phyloP scores from a whole-genome alignment of 2,329 filamentous ascomycete genomes.

The Pseudogymnoascus sp. region DNA sequence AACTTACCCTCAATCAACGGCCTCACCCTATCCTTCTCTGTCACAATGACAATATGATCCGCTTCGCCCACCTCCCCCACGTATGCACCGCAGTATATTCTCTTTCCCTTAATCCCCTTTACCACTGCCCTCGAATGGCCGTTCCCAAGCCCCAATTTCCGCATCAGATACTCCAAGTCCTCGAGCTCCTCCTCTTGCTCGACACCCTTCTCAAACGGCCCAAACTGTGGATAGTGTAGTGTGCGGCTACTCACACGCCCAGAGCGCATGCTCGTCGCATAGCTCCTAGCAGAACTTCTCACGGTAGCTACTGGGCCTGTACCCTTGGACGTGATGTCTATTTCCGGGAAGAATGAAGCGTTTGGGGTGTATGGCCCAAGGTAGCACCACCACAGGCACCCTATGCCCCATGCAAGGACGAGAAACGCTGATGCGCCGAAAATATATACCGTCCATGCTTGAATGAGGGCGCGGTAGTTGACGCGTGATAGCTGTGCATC shows the following conservation, averaged over 20 bases:
- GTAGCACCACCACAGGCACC: conserved; percentile 4
- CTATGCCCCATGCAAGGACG: background rate
- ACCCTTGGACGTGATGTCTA: background rate
- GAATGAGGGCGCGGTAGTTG: background rate
- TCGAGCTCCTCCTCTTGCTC: background rate
- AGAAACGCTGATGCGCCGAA: background rate
- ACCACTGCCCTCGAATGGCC: background rate
- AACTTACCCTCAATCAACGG: background rate
- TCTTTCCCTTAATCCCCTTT: conserved; percentile 1
- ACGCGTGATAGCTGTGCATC: background rate
- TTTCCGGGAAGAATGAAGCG: background rate
- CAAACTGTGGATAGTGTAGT: background rate
- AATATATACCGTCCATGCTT: background rate
- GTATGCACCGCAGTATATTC: background rate
- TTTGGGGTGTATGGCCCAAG: background rate
- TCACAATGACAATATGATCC: conserved; percentile 3
- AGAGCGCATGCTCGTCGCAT: background rate
- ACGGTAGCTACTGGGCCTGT: background rate
- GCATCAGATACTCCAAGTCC: background rate
- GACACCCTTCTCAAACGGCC: conserved; percentile 1
- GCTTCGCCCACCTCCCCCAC: background rate
- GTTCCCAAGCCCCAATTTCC: background rate
- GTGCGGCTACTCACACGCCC: conserved; percentile 4
- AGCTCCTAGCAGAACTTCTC: background rate
- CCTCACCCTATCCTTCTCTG: background rate